These are phyloP conservation scores for Nicotiana tomentosiformis DNA, from an alignment of 257 asterid species.

Conservation along the genomic window DNA sequence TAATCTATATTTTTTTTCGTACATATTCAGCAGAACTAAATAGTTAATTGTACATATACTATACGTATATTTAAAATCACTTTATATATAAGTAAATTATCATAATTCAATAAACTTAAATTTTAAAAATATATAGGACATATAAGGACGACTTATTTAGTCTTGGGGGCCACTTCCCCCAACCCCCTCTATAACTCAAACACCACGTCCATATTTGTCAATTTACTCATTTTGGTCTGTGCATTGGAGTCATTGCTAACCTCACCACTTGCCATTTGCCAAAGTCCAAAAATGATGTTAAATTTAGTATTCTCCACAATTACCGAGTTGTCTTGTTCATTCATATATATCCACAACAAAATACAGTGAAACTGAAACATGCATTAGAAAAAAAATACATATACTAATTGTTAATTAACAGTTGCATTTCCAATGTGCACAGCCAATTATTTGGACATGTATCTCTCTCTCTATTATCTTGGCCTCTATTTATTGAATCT, in stretches of 20 bases:
- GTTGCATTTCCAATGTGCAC: not conserved
- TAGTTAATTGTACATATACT: too few species aligned
- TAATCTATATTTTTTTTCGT: too few species aligned
- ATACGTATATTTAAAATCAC: too few species aligned
- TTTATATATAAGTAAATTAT: too few species aligned
- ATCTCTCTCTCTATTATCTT: not conserved
- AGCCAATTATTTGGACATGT: too few species aligned
- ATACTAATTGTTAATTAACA: not conserved
- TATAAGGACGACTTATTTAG: too few species aligned
- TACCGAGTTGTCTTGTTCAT: not conserved
- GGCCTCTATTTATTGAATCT: not conserved
- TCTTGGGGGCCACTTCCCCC: too few species aligned
- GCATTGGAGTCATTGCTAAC: not conserved
- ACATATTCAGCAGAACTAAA: too few species aligned
- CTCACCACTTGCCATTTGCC: not conserved
- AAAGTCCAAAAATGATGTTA: not conserved
- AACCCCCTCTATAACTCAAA: not conserved
- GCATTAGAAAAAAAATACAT: not conserved
- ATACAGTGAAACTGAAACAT: not conserved
- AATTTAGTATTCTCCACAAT: not conserved
- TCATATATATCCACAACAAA: not conserved
- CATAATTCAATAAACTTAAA: too few species aligned
- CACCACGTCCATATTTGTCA: not conserved
- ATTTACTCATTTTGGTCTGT: not conserved
- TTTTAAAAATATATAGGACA: too few species aligned